These are phyloP conservation scores for Hygrophoropsis aurantiaca DNA, from an alignment of 768 basidiomycete species.

Conservation along the genomic window DNA sequence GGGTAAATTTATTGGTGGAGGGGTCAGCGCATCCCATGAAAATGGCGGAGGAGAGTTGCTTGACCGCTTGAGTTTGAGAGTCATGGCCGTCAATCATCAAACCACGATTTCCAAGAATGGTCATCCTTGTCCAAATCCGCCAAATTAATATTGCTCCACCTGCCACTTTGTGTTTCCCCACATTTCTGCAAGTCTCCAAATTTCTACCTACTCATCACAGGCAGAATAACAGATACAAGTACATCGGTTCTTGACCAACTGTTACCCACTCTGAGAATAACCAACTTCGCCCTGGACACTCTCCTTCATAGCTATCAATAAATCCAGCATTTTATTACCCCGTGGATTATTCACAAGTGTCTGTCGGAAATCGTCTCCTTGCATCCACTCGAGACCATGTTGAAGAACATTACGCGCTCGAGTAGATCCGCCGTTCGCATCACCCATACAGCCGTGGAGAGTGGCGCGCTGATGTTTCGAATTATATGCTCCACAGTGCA, in stretches of 20 bases:
- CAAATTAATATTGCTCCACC: no score
- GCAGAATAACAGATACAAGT: no score
- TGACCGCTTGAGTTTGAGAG: conserved; percentile 42
- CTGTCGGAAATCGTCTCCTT: conserved; percentile 41
- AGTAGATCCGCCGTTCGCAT: conserved; percentile 50
- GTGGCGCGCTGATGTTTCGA: conserved; percentile 50
- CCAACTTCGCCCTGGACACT: conserved; percentile 35
- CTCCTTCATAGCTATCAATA: conserved; percentile 50
- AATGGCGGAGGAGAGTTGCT: conserved; percentile 55
- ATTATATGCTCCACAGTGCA: conserved; percentile 64
- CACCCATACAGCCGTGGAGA: conserved; percentile 63
- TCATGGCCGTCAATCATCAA: conserved; percentile 28
- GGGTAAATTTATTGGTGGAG: conserved; percentile 28
- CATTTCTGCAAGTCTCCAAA: no score
- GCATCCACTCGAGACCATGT: conserved; percentile 67
- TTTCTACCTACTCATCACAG: no score
- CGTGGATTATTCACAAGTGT: conserved; percentile 33
- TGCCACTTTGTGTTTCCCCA: no score
- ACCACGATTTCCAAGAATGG: background rate
- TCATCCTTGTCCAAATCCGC: no score
- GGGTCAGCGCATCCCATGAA: conserved; percentile 53
- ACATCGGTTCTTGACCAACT: no score
- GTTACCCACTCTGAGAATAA: conserved; percentile 43
- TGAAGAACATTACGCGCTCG: conserved; percentile 68
- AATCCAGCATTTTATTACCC: conserved; percentile 51